Evolutionary conservation across 495 filamentous ascomycete genomes (phyloP), one percentile per base, ranked within the genome.

Genomic region (Umbilicaria muhlenbergii): DNA sequence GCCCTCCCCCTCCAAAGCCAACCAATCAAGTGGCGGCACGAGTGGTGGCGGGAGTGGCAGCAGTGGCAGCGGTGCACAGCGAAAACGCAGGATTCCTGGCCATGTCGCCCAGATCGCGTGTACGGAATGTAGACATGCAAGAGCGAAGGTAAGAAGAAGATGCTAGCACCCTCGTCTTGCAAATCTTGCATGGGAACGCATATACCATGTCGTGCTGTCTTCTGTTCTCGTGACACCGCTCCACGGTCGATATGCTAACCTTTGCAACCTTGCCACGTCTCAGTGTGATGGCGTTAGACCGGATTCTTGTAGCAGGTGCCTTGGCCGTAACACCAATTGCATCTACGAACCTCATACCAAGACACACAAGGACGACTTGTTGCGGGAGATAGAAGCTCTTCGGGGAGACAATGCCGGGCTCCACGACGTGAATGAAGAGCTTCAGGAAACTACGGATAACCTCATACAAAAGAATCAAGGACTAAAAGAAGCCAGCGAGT

Each of bases 311-410:
- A 36, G 34, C 19, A 41, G 49, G 33, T 52, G 52, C 41, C 19
- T 32, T 13, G 18, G 24, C 24, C 51, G 51, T 12, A 45, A 48
- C 24, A 33, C 51, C 15, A 24, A 28, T n/a, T 54, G 51, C 38
- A 18, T 44, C 36, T 54, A 51, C 41, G 45, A 51, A 42, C 51
- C 48, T 38, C 51, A 54, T 28, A 49, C 45, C 45, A 54, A 54
- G 43, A 46, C 45, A 11, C 49, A 48, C 34, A 54, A 54, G 32
- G 49, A 51, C 21, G 43, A 45, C 34, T 45, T 54, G n/a, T 44
- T 54, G 11, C 42, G 36, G 8, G 48, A 54, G 33, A 54, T 54
- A 18, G 45, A 48, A 15, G 39, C 15, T 10, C 47, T 53, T 17
- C 45, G 47, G 28, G 38, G 38, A 35, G 44, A 53, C 19, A 50